Evolutionary conservation across 2,329 filamentous ascomycete genomes (phyloP).

Genomic region (Trichothecium sympodiale): DNA sequence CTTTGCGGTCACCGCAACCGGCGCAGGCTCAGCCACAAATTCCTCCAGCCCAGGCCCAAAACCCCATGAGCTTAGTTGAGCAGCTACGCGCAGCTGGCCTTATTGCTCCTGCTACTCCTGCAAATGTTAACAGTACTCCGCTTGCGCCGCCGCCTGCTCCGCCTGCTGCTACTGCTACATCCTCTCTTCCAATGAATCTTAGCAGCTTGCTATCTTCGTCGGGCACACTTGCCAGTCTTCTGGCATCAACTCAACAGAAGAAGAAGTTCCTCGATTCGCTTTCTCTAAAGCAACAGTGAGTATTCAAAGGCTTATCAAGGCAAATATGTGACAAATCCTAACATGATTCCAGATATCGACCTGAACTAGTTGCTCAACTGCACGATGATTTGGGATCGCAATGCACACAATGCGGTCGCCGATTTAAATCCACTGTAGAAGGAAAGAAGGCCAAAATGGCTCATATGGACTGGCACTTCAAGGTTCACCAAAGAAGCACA

Average conservation of each 20-base stretch:
- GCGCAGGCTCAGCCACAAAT: conserved; percentile 23
- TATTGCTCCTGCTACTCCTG: conserved; percentile 27
- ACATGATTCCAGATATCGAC: conserved; percentile 49
- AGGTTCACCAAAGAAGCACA: conserved; percentile 77
- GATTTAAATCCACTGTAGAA: conserved; percentile 67
- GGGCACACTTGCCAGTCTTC: neutral
- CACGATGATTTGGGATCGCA: conserved; percentile 78
- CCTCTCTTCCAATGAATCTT: conserved; percentile 22
- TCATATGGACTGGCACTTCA: conserved; percentile 98
- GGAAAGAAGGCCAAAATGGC: conserved; percentile 78
- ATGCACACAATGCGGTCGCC: conserved; percentile 82
- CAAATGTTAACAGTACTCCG: conserved; percentile 24
- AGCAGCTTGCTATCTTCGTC: conserved; percentile 22
- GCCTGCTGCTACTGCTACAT: conserved; percentile 15
- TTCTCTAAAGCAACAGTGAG: conserved; percentile 62
- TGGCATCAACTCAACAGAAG: conserved; percentile 8
- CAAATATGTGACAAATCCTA: conserved; percentile 3
- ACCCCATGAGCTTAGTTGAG: conserved; percentile 52
- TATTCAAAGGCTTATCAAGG: conserved; percentile 5
- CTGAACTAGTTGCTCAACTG: conserved; percentile 60
- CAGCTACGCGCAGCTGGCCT: conserved; percentile 59
- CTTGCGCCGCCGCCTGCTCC: conserved; percentile 20
- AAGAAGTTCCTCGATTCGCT: conserved; percentile 21
- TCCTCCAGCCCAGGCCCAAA: conserved; percentile 18
- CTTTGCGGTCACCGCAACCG: conserved; percentile 39